Percentiles rank a stretch among this genome's conserved stretches.
phyloP scores from a whole-genome alignment of 176 grass and related monocot genomes.

The Neostapfia colusana region DNA sequence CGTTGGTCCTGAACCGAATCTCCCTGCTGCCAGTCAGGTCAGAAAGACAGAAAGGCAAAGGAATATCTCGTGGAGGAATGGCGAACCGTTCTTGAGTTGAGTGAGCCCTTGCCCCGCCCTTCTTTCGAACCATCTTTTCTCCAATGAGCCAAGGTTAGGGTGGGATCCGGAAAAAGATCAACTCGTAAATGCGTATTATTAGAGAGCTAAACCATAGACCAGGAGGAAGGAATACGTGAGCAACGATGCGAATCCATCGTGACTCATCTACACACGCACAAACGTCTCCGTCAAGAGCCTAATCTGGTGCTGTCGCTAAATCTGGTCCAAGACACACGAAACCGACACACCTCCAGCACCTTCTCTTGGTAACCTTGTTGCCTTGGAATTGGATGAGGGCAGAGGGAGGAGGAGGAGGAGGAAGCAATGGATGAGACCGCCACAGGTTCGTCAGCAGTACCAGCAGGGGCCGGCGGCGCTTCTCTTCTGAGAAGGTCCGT shows the following conservation, averaged over 20 bases:
- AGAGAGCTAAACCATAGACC: background rate
- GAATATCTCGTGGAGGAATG: slow-evolving; percentile 30
- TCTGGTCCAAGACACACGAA: background rate
- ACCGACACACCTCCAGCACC: no score
- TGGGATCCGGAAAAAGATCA: background rate
- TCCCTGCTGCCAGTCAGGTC: background rate
- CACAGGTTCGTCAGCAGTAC: background rate
- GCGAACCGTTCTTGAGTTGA: background rate
- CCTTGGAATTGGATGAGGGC: no score
- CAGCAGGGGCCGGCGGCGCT: background rate
- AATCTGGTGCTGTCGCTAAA: background rate
- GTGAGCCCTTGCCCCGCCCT: background rate
- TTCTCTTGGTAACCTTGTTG: no score
- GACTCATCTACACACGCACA: background rate
- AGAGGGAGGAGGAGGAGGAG: background rate
- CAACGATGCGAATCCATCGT: background rate
- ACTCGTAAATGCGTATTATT: background rate
- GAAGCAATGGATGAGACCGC: background rate
- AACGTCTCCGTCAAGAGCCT: background rate
- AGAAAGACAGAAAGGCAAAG: background rate
- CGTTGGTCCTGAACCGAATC: slow-evolving; percentile 14
- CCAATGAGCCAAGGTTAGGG: slow-evolving; percentile 15
- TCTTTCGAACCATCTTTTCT: background rate
- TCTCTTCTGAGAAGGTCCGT: background rate
- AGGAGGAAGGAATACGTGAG: background rate